Evolutionary conservation across 257 asterid genomes (phyloP).

Genomic region (Gentiana macrophylla): DNA sequence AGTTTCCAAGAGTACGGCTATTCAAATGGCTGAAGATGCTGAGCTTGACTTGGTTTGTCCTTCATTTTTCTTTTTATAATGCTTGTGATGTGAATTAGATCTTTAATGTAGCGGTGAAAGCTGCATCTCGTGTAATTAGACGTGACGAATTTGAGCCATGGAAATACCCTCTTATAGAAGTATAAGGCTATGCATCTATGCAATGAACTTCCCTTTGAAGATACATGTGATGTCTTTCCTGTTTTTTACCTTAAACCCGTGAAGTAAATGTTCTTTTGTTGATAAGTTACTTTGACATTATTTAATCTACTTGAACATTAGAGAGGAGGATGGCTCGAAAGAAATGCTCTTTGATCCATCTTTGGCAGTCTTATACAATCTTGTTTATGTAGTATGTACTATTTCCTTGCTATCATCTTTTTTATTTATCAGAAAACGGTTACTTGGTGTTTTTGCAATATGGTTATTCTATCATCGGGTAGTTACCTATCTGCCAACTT

Average conservation of each 20-base stretch:
- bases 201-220: too few relatives aligned
- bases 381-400: neutral
- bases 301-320: neutral
- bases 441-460: too few relatives aligned
- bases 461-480: neutral
- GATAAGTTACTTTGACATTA: neutral
- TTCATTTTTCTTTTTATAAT: neutral
- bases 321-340: neutral
- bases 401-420: neutral
- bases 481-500: neutral
- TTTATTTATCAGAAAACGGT: neutral
- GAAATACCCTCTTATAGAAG: too few relatives aligned
- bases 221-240: too few relatives aligned
- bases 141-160: too few relatives aligned
- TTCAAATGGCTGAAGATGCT: constrained; percentile 87
- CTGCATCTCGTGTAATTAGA: too few relatives aligned
- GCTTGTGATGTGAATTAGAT: too few relatives aligned
- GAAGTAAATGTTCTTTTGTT: neutral
- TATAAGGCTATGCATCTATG: too few relatives aligned
- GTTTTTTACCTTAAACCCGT: neutral
- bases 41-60: constrained; percentile 87
- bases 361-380: neutral
- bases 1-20: constrained; percentile 64
- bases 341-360: neutral
- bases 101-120: too few relatives aligned